Evolutionary conservation across 495 filamentous ascomycete genomes (phyloP).

Genomic region (Penicillium lividum): DNA sequence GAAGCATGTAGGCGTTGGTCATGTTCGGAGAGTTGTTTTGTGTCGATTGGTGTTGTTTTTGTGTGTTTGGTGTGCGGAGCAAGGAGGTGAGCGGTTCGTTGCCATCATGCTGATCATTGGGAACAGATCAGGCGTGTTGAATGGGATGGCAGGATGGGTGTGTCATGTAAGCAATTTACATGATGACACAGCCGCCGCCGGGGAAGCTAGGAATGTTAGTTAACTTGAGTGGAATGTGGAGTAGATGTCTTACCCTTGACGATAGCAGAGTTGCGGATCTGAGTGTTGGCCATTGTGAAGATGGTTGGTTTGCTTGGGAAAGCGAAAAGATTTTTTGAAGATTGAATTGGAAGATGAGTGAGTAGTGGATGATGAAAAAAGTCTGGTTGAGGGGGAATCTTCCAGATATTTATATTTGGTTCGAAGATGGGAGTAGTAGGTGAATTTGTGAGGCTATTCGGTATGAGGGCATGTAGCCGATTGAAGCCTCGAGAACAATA

Average conservation of each 20-base stretch:
- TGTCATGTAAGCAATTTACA: conserved; percentile 28
- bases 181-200: conserved; percentile 44
- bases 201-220: conserved; percentile 29
- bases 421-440: neutral
- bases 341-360: conserved; percentile 18
- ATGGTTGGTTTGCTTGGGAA: conserved; percentile 28
- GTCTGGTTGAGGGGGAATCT: neutral
- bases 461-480: neutral
- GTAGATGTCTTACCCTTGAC: conserved; percentile 31
- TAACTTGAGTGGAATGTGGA: neutral
- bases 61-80: neutral
- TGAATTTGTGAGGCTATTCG: neutral
- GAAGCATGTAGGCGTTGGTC: conserved; percentile 10
- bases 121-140: conserved; percentile 8
- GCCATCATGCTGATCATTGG: neutral
- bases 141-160: conserved; percentile 9
- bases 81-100: conserved; percentile 6
- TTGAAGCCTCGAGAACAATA: neutral
- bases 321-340: conserved; percentile 27
- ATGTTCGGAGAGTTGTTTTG: conserved; percentile 11
- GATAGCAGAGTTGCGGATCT: conserved; percentile 31
- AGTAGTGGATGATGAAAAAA: conserved; percentile 16
- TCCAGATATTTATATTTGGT: conserved; percentile 15
- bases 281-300: conserved; percentile 36
- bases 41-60: conserved; percentile 8